Base-by-base conservation (phyloP, 352 stramenopile species). In the Stramenopiles sp. region DNA sequence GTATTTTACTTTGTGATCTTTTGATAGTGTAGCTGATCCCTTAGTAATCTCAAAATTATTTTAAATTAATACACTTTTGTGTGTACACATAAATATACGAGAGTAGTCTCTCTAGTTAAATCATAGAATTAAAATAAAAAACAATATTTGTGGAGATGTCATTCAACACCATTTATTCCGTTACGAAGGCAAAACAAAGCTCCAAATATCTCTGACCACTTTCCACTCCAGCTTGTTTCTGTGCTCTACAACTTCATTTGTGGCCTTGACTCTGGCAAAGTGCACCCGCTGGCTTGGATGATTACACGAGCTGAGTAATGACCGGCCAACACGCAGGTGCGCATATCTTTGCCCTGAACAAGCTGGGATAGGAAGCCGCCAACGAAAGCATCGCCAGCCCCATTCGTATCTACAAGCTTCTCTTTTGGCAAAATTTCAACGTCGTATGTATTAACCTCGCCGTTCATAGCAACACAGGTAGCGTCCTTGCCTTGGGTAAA, bases 321-420 rank as follows among this genome's bases (percentile, higher is more conserved):
- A 81, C 95, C 96, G 31, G 94, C 94, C 76, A 97, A 91, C 80
- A 99, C 94, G 88, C 94, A 98, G 82, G 96, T 91, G 67, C 88
- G 92, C 71, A 99, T 87, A 7, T 89, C 84, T 84, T 89, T 85
- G 67, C 85, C 89, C 30, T 86, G 81, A 32, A 94, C 88, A 44
- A 99, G 87, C 81, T 96, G 92, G 30, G 94, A 93, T 75, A 99
- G 87, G 85, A 99, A 99, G 81, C 96, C 96, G 76, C 96, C 96
- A 1, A 99, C 96, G 85, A 99, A 99, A 80, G 96, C 95, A 88
- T 99, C 96, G 75, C 96, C 96, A 27, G 96, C 96, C 76, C 96
- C 96, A 87, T 99, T 99, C 44, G 95, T 98, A 88, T 99, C 96
- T n/a, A 99, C 92, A 33, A 99, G 92, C 71, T 96, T 84, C 39